Base-by-base conservation (phyloP, 1,139 yeast species). In the Scheffersomyces segobiensis region DNA sequence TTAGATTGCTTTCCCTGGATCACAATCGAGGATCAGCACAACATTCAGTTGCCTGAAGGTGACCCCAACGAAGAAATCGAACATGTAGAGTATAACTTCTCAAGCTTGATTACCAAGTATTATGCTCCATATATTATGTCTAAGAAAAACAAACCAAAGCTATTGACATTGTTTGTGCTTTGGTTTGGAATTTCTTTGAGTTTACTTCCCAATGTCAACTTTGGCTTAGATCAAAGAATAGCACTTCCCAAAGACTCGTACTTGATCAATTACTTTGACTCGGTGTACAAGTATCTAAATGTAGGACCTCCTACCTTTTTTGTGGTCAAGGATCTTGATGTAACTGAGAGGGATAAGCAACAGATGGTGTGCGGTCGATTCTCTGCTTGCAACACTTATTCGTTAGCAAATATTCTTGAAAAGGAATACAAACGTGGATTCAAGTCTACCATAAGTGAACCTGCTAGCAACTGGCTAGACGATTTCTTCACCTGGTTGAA, bases 271-370 rank as follows among this genome's bases (percentile, higher is more conserved):
- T 95, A 95, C 71, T 95, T 91, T 74, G 78, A 88, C 62, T 93
- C 95, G 55, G 79, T 93, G 17, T 90, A 89, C 68, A 73, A 80
- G 2, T 89, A 87, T 68, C 79, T 95, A 60, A 88, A 89, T 62
- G 89, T 90, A 3, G 99, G 98, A 0, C 97, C 99, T 0, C 99
- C 99, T 0, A 83, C 91, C 1, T 95, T 90, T 68, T 89, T 92
- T 71, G 93, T 95, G 46, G 85, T 91, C 21, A 83, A 84, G 57
- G 86, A 84, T 58, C 70, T 86, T 56, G 88, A 91, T 66, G 78
- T 89, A 2, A 90, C 96, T 0, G 60, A 72, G 12, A 75, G 91
- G 56, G 72, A 65, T 0, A 81, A 80, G 54, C 99, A 95, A 71
- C 88, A 88, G 65, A 81, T 85, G 57, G 67, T 93, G 0, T 95